These are phyloP conservation scores for Pulveroboletus sp. DNA, from an alignment of 768 basidiomycete genomes.

Conservation along the genomic window DNA sequence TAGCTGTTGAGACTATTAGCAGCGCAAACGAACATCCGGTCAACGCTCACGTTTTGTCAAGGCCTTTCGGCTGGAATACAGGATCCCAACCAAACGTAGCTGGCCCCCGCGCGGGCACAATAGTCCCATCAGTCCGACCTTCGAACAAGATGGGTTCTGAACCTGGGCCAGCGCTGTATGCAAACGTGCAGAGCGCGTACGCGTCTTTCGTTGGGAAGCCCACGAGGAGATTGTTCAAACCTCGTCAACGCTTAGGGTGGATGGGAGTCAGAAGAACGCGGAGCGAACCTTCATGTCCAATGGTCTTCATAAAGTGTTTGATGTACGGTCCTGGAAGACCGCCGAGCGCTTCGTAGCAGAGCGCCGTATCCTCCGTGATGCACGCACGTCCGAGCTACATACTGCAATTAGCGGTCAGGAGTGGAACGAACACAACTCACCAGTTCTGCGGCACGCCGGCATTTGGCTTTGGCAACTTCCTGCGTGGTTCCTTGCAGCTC, in stretches of 20 bases:
- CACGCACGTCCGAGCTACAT: constrained; percentile 53
- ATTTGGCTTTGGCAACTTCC: constrained; percentile 88
- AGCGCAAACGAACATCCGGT: background rate
- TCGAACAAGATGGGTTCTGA: constrained; percentile 80
- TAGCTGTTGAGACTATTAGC: constrained; percentile 39
- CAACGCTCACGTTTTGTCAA: constrained; percentile 67
- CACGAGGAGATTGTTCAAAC: constrained; percentile 77
- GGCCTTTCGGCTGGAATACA: constrained; percentile 74
- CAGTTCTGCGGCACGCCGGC: constrained; percentile 77
- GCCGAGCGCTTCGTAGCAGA: constrained; percentile 84
- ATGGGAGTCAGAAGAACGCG: background rate
- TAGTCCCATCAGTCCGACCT: constrained; percentile 84
- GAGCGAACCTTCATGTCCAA: constrained; percentile 78
- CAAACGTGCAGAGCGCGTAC: constrained; percentile 93
- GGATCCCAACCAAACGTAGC: constrained; percentile 90
- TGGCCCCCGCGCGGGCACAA: constrained; percentile 82
- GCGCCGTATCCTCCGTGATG: constrained; percentile 91
- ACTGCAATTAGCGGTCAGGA: background rate
- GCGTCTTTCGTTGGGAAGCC: constrained; percentile 78
- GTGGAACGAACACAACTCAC: constrained; percentile 38
- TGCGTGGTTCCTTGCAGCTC: constrained; percentile 93
- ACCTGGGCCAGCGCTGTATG: constrained; percentile 84
- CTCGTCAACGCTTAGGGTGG: constrained; percentile 30
- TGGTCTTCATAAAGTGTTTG: constrained; percentile 80
- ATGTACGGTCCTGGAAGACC: constrained; percentile 97